Conservation (phyloP, 805 yeast genomes). For the Dipodascopsis uninucleata region DNA sequence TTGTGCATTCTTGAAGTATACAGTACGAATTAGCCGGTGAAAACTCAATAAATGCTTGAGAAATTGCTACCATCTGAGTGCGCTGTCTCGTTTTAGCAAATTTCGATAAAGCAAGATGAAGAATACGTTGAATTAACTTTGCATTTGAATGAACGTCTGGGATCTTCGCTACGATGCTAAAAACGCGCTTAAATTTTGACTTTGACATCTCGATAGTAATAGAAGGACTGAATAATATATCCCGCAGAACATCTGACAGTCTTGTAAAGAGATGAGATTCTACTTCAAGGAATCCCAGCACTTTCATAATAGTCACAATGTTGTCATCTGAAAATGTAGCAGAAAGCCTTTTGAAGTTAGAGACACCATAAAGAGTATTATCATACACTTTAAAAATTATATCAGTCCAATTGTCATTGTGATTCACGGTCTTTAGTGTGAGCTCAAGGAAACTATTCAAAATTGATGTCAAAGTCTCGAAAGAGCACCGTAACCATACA, state of each 20-base stretch:
- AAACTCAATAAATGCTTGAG: conserved; percentile 8
- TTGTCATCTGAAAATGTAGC: conserved; percentile 4
- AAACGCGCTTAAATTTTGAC: conserved; percentile 10
- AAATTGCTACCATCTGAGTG: conserved; percentile 12
- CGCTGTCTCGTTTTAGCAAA: conserved; percentile 17
- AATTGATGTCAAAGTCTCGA: conserved; percentile 11
- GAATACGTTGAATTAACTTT: conserved; percentile 9
- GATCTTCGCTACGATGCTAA: conserved; percentile 5
- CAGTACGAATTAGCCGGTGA: conserved; percentile 6
- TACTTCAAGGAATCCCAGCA: neutral
- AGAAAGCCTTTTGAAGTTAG: conserved; percentile 20
- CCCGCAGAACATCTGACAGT: conserved; percentile 35
- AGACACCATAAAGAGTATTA: conserved; percentile 14
- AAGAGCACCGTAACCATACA: conserved; percentile 13
- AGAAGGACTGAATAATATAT: conserved; percentile 23
- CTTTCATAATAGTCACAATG: conserved; percentile 2
- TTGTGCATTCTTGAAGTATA: conserved; percentile 5
- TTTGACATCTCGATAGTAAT: conserved; percentile 1
- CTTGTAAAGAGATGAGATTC: conserved; percentile 34
- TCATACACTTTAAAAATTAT: conserved; percentile 10
- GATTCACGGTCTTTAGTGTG: neutral
- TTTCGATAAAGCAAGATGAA: conserved; percentile 18
- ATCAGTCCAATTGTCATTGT: neutral
- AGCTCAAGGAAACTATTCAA: conserved; percentile 7
- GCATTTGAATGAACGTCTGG: conserved; percentile 9